Percentiles rank a stretch among this genome's conserved stretches.
Evolutionary conservation across 2,329 filamentous ascomycete genomes (phyloP).

Genomic region (Ceratocystis harringtonii): DNA sequence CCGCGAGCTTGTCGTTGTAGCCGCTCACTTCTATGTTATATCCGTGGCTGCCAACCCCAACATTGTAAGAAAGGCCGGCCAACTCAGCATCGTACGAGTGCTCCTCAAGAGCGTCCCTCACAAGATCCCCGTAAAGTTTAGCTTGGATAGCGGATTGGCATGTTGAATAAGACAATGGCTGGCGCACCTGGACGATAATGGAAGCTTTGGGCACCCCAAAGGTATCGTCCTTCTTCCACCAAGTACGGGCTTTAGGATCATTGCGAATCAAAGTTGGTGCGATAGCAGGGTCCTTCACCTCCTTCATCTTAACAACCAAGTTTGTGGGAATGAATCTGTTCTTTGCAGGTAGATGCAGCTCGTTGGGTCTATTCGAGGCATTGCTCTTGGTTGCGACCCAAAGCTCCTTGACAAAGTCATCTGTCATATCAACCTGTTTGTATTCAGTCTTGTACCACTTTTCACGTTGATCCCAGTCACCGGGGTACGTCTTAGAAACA

Average conservation of each 20-base stretch:
- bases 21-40: conserved; percentile 67
- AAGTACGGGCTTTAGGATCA: conserved; percentile 64
- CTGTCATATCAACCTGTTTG: conserved; percentile 62
- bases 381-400: conserved; percentile 45
- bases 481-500: conserved; percentile 69
- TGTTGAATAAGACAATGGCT: conserved; percentile 62
- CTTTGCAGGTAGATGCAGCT: conserved; percentile 73
- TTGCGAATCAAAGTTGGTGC: conserved; percentile 73
- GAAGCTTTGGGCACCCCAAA: conserved; percentile 98
- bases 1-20: conserved; percentile 91
- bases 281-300: conserved; percentile 58
- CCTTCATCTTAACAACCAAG: conserved; percentile 87
- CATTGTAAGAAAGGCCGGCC: conserved; percentile 69
- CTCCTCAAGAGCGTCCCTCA: conserved; percentile 76
- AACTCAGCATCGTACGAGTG: conserved; percentile 95
- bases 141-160: conserved; percentile 66
- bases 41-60: conserved; percentile 58
- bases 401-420: conserved; percentile 58
- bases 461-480: conserved; percentile 74
- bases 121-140: conserved; percentile 67
- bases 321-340: conserved; percentile 94
- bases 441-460: conserved; percentile 98
- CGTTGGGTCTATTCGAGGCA: conserved; percentile 44
- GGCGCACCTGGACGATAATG: conserved; percentile 64
- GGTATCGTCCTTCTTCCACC: conserved; percentile 97